Conservation (phyloP, 495 filamentous ascomycete genomes). For the Endocarpon pusillum region DNA sequence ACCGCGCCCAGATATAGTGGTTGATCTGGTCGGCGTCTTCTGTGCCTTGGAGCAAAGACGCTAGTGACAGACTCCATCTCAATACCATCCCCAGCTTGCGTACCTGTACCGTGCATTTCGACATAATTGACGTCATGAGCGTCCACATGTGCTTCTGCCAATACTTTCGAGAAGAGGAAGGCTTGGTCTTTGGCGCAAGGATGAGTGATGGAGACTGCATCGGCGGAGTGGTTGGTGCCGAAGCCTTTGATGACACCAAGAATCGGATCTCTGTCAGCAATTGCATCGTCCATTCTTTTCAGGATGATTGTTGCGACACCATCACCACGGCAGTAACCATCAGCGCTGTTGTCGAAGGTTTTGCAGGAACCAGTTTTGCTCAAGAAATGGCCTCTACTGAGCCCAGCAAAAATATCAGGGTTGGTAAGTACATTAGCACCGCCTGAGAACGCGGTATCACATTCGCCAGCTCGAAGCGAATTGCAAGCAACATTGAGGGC, state of each 20-base stretch:
- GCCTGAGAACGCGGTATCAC: constrained; percentile 70
- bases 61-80: constrained; percentile 25
- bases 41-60: constrained; percentile 1
- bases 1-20: constrained; percentile 68
- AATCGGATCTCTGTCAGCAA: constrained; percentile 58
- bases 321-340: constrained; percentile 67
- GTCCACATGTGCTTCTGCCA: constrained; percentile 51
- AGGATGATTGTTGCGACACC: constrained; percentile 53
- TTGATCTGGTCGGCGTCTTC: constrained; percentile 1
- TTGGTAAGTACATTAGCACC: constrained; percentile 70
- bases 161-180: constrained; percentile 46
- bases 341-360: constrained; percentile 57
- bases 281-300: constrained; percentile 59
- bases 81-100: constrained; percentile 62
- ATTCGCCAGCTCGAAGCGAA: constrained; percentile 63
- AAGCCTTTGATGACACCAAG: constrained; percentile 48
- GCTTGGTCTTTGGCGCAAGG: constrained; percentile 62
- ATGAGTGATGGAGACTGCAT: constrained; percentile 66
- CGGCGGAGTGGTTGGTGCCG: constrained; percentile 59
- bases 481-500: constrained; percentile 76
- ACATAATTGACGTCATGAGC: constrained; percentile 64
- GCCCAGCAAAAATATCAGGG: constrained; percentile 69
- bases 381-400: constrained; percentile 70
- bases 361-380: constrained; percentile 59
- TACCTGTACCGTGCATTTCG: constrained; percentile 84